phyloP scores from a whole-genome alignment of 495 filamentous ascomycete species.

The Hypomontagnella submonticulosa region DNA sequence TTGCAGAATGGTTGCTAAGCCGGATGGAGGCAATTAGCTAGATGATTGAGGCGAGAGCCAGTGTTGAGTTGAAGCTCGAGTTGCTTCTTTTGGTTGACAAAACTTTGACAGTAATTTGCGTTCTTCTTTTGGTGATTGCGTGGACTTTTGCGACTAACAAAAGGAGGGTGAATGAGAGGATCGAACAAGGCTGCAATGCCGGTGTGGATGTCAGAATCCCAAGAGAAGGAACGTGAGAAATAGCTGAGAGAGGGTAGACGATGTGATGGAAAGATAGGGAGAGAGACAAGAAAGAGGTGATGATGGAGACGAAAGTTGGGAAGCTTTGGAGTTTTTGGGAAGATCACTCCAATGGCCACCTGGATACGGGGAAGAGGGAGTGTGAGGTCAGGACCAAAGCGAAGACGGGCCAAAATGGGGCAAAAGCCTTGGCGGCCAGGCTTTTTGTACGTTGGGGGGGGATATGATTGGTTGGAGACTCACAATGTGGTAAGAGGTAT shows the following conservation, averaged over 20 bases:
- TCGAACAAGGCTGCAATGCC: conserved; percentile 48
- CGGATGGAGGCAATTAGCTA: conserved; percentile 29
- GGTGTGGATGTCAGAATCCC: conserved; percentile 42
- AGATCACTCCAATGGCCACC: conserved; percentile 45
- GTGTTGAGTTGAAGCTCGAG: conserved; percentile 38
- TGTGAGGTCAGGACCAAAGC: conserved; percentile 46
- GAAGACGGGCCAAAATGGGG: conserved; percentile 43
- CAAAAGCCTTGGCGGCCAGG: conserved; percentile 40
- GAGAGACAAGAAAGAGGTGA: conserved; percentile 49
- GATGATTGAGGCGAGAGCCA: conserved; percentile 36
- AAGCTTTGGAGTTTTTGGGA: conserved; percentile 48
- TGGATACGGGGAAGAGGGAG: conserved; percentile 38
- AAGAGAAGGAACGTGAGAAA: conserved; percentile 48
- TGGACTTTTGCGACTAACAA: conserved; percentile 52
- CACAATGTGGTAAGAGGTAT: conserved; percentile 42
- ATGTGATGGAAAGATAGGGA: conserved; percentile 48
- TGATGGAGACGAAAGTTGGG: conserved; percentile 41
- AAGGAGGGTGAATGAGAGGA: conserved; percentile 62
- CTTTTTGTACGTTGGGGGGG: conserved; percentile 21
- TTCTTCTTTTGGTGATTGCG: conserved; percentile 46
- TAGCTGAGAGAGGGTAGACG: conserved; percentile 44
- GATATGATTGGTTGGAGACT: conserved; percentile 28
- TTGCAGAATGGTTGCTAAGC: conserved; percentile 13
- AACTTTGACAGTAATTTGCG: conserved; percentile 33
- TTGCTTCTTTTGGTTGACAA: conserved; percentile 28